Base-by-base conservation (phyloP, 768 basidiomycete species). In the Agrocybe praecox region DNA sequence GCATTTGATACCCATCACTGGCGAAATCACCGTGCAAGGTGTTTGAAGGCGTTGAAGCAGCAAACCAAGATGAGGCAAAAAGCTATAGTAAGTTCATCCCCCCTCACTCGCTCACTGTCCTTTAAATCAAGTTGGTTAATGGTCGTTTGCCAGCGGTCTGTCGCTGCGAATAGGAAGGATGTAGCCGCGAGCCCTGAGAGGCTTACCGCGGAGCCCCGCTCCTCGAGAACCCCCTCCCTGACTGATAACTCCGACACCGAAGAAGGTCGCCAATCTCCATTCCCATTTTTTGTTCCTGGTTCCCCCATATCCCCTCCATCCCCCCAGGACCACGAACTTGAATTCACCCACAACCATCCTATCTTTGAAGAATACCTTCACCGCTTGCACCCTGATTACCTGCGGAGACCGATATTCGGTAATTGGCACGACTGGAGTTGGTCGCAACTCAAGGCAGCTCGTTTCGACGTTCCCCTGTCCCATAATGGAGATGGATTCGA, bases 1-100 rank as follows among this genome's bases (percentile, higher is more conserved):
- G 75, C 76, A 19, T 90, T 80, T 62, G 88, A 90, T 62, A 77
- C 79, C 26, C 81, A 80, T 63, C 88, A 90, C 68, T 90, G 88
- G 88, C 67, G 72, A 45, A 85, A 81, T 60, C 88, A 90, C 64
- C 77, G 83, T 29, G 75, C 75, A 40, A 77, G 87, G 26, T 90
- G 88, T 67, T 66, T 83, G 52, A 84, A 79, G 69, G 50, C 60
- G 29, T 48, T 45, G 24, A 80, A 76, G 56, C 64, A 60, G 40
- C 60, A 62, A 50, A 64, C 4, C 26, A 29, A 63, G 56, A 65
- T 52, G 53, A 56, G 63, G 65, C 49, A 49, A 52, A 57, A 62
- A 40, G 22, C 48, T 21, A 11, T 22, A 11, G 55, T 58, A 67
- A 59, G 60, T 65, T 48, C 68, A 69, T 7, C 62, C 64, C 46